Evolutionary conservation across 1,284 basidiomycete species (phyloP), one percentile per base, ranked within the genome.

Genomic region (Papiliotrema flavescens): DNA sequence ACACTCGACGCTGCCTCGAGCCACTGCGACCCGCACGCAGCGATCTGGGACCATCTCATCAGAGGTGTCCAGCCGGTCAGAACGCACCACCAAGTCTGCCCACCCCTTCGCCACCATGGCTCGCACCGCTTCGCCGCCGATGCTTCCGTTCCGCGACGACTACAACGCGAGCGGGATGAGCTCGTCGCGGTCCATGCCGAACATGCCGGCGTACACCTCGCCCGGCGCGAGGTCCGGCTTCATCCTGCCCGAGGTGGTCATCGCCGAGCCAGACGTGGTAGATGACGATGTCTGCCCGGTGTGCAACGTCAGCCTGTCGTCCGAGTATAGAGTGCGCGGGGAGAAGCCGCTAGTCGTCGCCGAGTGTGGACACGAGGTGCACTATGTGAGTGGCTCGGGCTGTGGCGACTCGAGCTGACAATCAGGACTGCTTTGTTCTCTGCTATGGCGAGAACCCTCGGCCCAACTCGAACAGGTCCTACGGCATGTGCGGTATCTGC

Each of bases 271-370:
- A 7, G 64, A 66, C 1, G 58, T 64, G 9, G 66, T 67, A 39
- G 66, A 65, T 26, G 66, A 65, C 14, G 66, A 72, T 28, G 70
- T 53, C n/a, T 78, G 76, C 45, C 75, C 76, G 0, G 67, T 78
- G 15, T 78, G 76, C 56, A 70, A 71, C 15, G 76, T 76, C 54
- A 71, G 69, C 46, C 54, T 78, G 54, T 68, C 61, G 54, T 75
- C 70, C 24, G 67, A 65, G 0, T 76, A 64, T 47, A 57, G 76
- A 60, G 80, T 92, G 20, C 89, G 86, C 0, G 94, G 95, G 17
- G 95, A 98, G 78, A 97, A 95, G 72, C 90, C 94, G 1, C 93
- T 97, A 70, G 88, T 98, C 54, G 87, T 96, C 24, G 95, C 95
- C 28, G 87, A 91, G 68, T 98, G 95, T 66, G 93, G 95, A n/a